These are phyloP conservation scores for Cyathus striatus DNA, from an alignment of 768 basidiomycete genomes.

Conservation along the genomic window DNA sequence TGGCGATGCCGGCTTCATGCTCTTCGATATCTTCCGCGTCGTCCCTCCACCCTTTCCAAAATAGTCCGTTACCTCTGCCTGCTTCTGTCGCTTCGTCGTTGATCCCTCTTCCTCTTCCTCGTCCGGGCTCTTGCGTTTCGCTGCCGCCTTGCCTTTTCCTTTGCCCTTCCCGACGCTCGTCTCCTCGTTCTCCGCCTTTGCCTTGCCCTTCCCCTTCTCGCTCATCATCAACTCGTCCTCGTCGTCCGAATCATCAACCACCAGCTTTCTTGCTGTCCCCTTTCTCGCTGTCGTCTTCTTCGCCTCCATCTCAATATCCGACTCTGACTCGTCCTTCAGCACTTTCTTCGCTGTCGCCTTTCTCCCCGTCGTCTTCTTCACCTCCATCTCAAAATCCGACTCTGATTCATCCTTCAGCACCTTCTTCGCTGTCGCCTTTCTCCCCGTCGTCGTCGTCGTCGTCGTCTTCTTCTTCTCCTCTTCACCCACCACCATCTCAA, in stretches of 20 bases:
- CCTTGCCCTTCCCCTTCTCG: constrained; percentile 21
- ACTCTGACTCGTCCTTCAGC: no score
- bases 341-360: no score
- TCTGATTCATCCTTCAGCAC: not conserved
- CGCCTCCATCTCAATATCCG: no score
- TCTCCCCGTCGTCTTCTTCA: no score
- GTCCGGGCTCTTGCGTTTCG: no score
- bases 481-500: no score
- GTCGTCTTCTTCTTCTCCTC: constrained; percentile 14
- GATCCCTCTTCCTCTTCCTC: constrained; percentile 41
- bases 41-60: constrained; percentile 40
- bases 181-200: constrained; percentile 35
- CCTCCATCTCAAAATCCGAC: no score
- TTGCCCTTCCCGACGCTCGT: no score
- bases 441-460: constrained; percentile 12
- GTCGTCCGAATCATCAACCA: constrained; percentile 19
- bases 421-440: constrained; percentile 11
- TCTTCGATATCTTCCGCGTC: constrained; percentile 49
- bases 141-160: no score
- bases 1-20: constrained; percentile 54
- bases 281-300: no score
- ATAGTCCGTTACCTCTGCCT: constrained; percentile 53
- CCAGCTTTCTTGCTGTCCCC: constrained; percentile 8
- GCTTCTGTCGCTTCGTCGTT: constrained; percentile 47
- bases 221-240: constrained; percentile 18